Conservation (phyloP, 495 filamentous ascomycete genomes). For the Articulospora tetracladia region DNA sequence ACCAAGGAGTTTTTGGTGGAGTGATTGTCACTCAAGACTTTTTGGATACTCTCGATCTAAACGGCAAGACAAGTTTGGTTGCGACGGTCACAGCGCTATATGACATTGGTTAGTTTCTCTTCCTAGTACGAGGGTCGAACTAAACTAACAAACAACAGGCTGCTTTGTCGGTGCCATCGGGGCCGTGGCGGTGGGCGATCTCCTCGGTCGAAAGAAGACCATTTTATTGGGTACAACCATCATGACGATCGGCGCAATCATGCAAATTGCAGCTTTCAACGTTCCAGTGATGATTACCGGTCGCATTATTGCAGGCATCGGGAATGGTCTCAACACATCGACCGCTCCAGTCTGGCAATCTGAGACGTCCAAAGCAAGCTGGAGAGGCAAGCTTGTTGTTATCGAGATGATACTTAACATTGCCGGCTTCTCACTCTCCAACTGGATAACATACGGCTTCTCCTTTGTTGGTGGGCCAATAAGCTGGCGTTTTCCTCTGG, state of each 20-base stretch:
- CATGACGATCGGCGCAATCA: slow-evolving; percentile 12
- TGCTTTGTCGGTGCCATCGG: slow-evolving; percentile 60
- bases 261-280: slow-evolving; percentile 42
- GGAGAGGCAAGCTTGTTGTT: slow-evolving; percentile 57
- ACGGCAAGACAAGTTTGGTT: slow-evolving; percentile 42
- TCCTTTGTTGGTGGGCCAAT: slow-evolving; percentile 37
- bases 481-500: slow-evolving; percentile 37
- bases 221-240: slow-evolving; percentile 29
- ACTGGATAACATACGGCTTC: slow-evolving; percentile 56
- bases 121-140: not conserved
- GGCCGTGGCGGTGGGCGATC: slow-evolving; percentile 56
- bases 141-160: not conserved
- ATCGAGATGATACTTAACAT: slow-evolving; percentile 61
- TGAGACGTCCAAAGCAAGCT: slow-evolving; percentile 54
- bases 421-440: slow-evolving; percentile 45
- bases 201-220: slow-evolving; percentile 52
- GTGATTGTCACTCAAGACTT: slow-evolving; percentile 55
- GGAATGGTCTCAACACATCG: slow-evolving; percentile 63
- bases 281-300: slow-evolving; percentile 57
- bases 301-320: slow-evolving; percentile 44
- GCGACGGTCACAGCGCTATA: slow-evolving; percentile 63
- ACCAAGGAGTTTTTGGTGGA: slow-evolving; percentile 48
- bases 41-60: slow-evolving; percentile 46
- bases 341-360: slow-evolving; percentile 64
- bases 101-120: slow-evolving; percentile 44